Evolutionary conservation across 495 filamentous ascomycete species (phyloP), one percentile per base, ranked within the genome.

Genomic region (Penicillium maclennaniae): DNA sequence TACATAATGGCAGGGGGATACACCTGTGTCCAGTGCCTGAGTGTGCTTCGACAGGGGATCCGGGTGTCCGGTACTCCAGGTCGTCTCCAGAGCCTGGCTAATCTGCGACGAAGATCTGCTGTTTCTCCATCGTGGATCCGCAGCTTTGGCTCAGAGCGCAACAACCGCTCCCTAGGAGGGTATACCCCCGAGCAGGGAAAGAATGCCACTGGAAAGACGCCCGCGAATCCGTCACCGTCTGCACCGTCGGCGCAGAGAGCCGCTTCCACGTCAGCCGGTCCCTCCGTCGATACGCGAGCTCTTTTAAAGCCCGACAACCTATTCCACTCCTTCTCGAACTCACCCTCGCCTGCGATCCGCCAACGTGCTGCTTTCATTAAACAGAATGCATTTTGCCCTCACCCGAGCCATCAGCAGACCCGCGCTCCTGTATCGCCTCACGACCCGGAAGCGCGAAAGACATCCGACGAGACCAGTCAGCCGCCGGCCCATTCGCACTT

Each of bases 321-420:
- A 46, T 97, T 96, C 75, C 92, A 99, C 71, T 79, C 84, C 19
- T 95, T 92, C 69, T 87, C 93, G 23, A 77, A 86, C 57, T 97
- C 93, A 4, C 93, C 95, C 12, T 84, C 87, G 20, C 83, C 87
- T 27, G 85, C 84, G 14, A 96, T 99, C 39, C 83, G 92, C 58
- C 76, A 80, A 50, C 85, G 95, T 42, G 95, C 93, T 19, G 86
- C 85, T 26, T 92, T 87, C 60, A 97, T 96, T 60, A 89, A 87
- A 60, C 85, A 91, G 56, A 87, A 96, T 69, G 91, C 90, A 6
- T 86, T 87, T 66, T 99, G 93, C 62, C 90, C 93, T 10, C 93
- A 99, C 59, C 89, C 87, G 0, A 79, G 82, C 43, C 93, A 99
- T 66, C 83, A 79, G 38, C 80, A 83, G 52, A 89, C 86, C 10